A percentile compares a stretch with the other conserved stretches of the same genome.
These are phyloP conservation scores for Xylaria bambusicola DNA, from an alignment of 495 filamentous ascomycete genomes.

Conservation along the genomic window DNA sequence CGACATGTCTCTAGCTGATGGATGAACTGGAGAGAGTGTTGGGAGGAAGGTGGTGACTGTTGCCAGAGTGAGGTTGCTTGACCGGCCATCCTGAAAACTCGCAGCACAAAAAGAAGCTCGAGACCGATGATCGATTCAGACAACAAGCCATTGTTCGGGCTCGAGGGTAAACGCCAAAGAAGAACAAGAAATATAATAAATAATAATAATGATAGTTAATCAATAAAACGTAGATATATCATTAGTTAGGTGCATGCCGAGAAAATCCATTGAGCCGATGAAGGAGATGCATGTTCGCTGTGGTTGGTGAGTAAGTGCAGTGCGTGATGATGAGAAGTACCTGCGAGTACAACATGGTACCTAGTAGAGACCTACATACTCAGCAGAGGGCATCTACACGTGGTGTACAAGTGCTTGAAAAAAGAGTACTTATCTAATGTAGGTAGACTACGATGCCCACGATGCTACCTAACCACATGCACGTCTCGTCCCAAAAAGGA, in stretches of 20 bases:
- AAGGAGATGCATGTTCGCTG: neutral
- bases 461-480: neutral
- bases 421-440: no score
- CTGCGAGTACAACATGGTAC: neutral
- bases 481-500: neutral
- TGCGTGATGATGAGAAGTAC: neutral
- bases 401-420: no score
- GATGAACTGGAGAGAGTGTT: constrained; percentile 9
- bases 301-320: neutral
- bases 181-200: neutral
- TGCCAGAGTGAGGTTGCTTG: no score
- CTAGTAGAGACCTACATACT: neutral
- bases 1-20: constrained; percentile 1
- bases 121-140: no score
- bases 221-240: neutral
- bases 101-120: no score
- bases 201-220: neutral
- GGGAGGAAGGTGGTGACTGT: neutral
- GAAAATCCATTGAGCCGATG: constrained; percentile 7
- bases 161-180: no score
- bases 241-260: constrained; percentile 7
- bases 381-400: no score
- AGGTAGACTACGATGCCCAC: neutral
- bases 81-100: no score
- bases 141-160: no score